Base-by-base conservation (phyloP, 2,329 filamentous ascomycete species). In the Westerdykella sp. region DNA sequence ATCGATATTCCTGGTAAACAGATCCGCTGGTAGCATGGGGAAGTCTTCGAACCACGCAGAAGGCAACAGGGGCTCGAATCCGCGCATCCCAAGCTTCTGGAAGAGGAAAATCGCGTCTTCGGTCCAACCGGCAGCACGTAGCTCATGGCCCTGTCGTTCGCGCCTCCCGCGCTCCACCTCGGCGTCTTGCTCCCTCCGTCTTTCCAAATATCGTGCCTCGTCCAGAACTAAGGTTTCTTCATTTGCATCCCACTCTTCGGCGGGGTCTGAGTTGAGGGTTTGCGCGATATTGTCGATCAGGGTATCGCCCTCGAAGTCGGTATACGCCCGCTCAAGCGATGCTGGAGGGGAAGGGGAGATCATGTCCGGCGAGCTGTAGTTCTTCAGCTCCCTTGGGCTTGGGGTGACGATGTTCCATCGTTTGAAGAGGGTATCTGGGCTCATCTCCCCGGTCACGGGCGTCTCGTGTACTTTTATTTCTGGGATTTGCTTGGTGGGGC, bases 31-130 rank as follows among this genome's bases (percentile, higher is more conserved):
- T 12, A 81, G 56, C 13, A 73, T 77, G 7, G 64, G 62, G 48
- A 80, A 79, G 49, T 80, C 77, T 39, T 70, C 59, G 36, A 68
- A 64, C 76, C 77, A 80, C 46, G 65, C 65, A 11, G 60, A 56
- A 1, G 76, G 75, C 11, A 81, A 56, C 1, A 81, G 58, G 9
- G 78, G 73, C 60, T 80, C 77, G 41, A 73, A 74, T 13, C 78
- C 78, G 34, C 78, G 75, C 63, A 74, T 71, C 5, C 70, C 69
- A 23, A 81, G 69, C 44, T 74, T 74, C 44, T 73, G 71, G 49
- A 75, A 75, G 2, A 81, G 62, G 28, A 71, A 69, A 34, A 74
- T 70, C 42, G 79, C 75, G 41, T 74, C 72, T 21, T 72, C 65
- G 3, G 70, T 66, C 73, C 74, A 81, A 36, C 72, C 70, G 21